Percentiles rank a stretch among this genome's conserved stretches.
phyloP scores from a whole-genome alignment of 768 basidiomycete genomes.

The Albatrellus ellisii region DNA sequence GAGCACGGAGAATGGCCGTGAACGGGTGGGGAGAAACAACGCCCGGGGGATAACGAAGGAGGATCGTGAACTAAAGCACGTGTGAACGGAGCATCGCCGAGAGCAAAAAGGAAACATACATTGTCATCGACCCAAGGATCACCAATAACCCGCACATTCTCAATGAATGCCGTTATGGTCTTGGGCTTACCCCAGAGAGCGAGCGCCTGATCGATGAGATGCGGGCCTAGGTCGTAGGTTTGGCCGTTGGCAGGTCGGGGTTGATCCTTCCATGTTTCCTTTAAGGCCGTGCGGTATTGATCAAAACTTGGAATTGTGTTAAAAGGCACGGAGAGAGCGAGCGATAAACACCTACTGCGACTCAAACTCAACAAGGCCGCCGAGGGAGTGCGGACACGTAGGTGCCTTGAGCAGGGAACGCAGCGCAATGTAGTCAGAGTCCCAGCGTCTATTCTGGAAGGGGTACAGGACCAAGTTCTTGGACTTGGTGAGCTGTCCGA shows the following conservation, averaged over 20 bases:
- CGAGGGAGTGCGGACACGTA: constrained; percentile 39
- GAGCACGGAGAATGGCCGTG: constrained; percentile 53
- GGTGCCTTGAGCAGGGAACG: constrained; percentile 44
- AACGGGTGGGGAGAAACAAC: constrained; percentile 35
- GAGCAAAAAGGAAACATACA: constrained; percentile 24
- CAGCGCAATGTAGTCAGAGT: constrained; percentile 64
- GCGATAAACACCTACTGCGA: constrained; percentile 40
- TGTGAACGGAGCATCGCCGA: constrained; percentile 28
- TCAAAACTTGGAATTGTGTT: constrained; percentile 48
- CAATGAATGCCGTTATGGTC: constrained; percentile 52
- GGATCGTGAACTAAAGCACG: constrained; percentile 19
- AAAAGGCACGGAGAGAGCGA: too few species aligned
- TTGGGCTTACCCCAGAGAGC: constrained; percentile 64
- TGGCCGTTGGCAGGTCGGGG: constrained; percentile 47
- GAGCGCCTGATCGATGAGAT: constrained; percentile 70
- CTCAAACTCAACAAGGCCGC: constrained; percentile 57
- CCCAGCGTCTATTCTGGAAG: constrained; percentile 69
- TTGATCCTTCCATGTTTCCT: constrained; percentile 73
- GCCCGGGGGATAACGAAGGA: constrained; percentile 21
- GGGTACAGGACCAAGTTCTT: constrained; percentile 55
- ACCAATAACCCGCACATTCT: constrained; percentile 58
- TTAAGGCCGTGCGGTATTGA: constrained; percentile 51
- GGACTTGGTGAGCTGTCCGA: constrained; percentile 42
- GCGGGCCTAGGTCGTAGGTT: constrained; percentile 69
- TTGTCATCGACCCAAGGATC: constrained; percentile 52